Evolutionary conservation across 495 filamentous ascomycete species (phyloP).

Genomic region (Podospora pseudopauciseta): DNA sequence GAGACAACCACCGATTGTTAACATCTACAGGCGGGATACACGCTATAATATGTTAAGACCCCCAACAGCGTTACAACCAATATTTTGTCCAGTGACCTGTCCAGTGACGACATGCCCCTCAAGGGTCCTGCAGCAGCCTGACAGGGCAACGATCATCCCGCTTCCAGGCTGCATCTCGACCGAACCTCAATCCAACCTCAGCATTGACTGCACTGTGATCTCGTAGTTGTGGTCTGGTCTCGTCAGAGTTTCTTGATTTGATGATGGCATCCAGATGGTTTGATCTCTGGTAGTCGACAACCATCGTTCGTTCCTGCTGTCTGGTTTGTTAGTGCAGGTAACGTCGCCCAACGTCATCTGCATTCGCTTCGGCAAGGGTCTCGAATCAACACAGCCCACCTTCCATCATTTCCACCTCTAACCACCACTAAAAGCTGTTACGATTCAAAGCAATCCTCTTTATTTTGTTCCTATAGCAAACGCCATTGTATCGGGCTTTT

Average conservation of each 20-base stretch:
- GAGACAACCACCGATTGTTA: background rate
- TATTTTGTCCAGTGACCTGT: background rate
- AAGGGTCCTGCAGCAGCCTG: background rate
- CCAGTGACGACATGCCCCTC: constrained; percentile 9
- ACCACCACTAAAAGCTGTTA: background rate
- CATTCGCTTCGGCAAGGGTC: constrained; percentile 4
- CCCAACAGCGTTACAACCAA: background rate
- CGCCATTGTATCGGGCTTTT: background rate
- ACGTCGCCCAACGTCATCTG: constrained; percentile 3
- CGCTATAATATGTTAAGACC: background rate
- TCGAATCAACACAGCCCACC: constrained; percentile 4
- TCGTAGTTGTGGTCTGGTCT: background rate
- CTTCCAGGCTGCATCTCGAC: background rate
- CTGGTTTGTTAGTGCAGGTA: background rate
- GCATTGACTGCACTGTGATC: background rate
- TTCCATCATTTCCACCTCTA: background rate
- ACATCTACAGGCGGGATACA: background rate
- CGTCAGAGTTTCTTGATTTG: background rate
- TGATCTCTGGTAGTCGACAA: background rate
- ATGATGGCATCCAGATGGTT: background rate
- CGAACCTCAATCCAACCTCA: background rate
- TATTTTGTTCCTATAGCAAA: background rate
- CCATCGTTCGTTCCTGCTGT: background rate
- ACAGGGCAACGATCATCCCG: constrained; percentile 6
- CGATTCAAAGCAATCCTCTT: background rate